phyloP scores from a whole-genome alignment of 495 filamentous ascomycete genomes.

The Patellaria atrata region DNA sequence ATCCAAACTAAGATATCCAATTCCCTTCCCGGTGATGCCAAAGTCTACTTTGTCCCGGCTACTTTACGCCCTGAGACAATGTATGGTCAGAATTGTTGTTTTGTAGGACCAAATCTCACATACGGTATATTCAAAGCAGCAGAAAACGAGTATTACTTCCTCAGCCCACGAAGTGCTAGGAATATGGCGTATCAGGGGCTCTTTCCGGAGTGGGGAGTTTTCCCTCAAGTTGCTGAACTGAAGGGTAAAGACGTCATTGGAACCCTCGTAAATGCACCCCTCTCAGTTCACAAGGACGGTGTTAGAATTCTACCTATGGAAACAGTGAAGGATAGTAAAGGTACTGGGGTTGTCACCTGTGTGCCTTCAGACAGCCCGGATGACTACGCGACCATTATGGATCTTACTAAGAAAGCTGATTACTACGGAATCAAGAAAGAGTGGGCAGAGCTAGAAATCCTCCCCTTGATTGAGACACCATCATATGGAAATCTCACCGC shows the following conservation, averaged over 20 bases:
- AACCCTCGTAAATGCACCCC: constrained; percentile 70
- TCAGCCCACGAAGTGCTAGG: constrained; percentile 72
- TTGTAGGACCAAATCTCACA: constrained; percentile 79
- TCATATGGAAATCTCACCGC: constrained; percentile 78
- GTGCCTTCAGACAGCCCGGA: constrained; percentile 94
- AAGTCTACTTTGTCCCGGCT: constrained; percentile 80
- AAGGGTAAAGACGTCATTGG: constrained; percentile 71
- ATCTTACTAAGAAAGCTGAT: constrained; percentile 91
- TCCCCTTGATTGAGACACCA: constrained; percentile 81
- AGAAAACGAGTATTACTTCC: constrained; percentile 72
- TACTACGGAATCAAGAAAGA: constrained; percentile 95
- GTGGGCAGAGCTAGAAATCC: constrained; percentile 80
- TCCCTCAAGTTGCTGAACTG: constrained; percentile 57
- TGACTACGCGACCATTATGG: constrained; percentile 77
- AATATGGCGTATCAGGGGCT: constrained; percentile 94
- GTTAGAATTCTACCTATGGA: constrained; percentile 93
- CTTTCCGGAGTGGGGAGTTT: constrained; percentile 60
- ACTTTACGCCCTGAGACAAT: constrained; percentile 94
- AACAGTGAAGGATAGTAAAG: constrained; percentile 76
- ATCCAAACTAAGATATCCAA: constrained; percentile 48
- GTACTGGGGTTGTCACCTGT: constrained; percentile 89
- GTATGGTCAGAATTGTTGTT: constrained; percentile 95
- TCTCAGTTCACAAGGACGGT: constrained; percentile 71
- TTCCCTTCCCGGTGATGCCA: constrained; percentile 66
- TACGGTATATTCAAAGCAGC: constrained; percentile 81